Base-by-base conservation (phyloP, 1,284 basidiomycete species). In the Cryptococcus floricola region DNA sequence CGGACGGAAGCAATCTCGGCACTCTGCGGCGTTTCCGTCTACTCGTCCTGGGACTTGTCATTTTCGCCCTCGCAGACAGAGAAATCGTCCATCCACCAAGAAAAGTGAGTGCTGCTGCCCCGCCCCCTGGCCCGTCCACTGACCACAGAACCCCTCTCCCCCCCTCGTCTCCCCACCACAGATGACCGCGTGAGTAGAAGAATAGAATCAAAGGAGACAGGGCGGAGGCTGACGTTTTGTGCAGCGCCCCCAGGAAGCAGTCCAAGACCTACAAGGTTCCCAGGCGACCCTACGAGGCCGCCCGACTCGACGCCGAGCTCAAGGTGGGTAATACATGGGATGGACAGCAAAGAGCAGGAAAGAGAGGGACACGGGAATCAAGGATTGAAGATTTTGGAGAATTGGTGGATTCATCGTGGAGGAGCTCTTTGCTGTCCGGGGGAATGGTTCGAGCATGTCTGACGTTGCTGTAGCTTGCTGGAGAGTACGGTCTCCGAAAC, bases 401-500 rank as follows among this genome's bases (percentile, higher is more conserved):
- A 28, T 12, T 16, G 31, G 25, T 34, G 47, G 37, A 46, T 13
- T 31, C 48, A 16, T 23, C 23, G 49, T 14, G 43, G 48, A 49
- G 38, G 10, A 31, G 48, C 31, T 39, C 38, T 31, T 34, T 49
- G 48, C 48, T 39, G 48, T 49, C 18, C 13, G 18, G 50, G 18
- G 45, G 19, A 38, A 34, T 31, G 38, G 23, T 47, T 47, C 9
- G 31, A 34, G 3, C 45, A 18, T 31, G 7, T 48, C 23, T 39
- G 23, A 46, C 18, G n/a, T 23, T 28, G 39, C 39, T 41, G 42
- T 70, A 92, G 91, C 92, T 98, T 80, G 93, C 93, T 62, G 95
- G 95, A 81, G 96, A 99, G 84, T 98, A 95, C 84, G 95, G 95
- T 81, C 91, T 98, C 74, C 91, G 94, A 80, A 98, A 98, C 90